Conservation (phyloP, 2,329 filamentous ascomycete genomes). For the Sarocladium oryzae region DNA sequence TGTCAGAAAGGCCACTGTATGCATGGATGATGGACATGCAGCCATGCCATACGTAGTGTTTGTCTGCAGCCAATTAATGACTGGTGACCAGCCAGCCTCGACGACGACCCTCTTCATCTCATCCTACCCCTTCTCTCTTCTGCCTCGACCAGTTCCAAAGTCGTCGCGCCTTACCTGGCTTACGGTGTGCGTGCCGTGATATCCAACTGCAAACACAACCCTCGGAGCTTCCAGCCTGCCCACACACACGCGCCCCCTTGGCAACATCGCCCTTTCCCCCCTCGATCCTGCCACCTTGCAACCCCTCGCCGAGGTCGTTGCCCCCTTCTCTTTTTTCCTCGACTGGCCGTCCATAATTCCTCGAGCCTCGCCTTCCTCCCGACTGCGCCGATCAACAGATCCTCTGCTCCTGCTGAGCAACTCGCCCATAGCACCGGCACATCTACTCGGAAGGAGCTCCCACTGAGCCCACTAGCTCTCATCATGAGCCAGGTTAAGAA, state of each 20-base stretch:
- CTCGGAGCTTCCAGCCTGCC: background rate
- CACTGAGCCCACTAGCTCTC: constrained; percentile 23
- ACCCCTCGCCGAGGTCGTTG: background rate
- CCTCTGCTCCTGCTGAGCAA: background rate
- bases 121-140: background rate
- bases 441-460: constrained; percentile 5
- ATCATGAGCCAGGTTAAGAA: constrained; percentile 65
- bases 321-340: background rate
- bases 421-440: background rate
- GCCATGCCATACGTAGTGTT: background rate
- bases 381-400: background rate
- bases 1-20: background rate
- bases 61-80: too few relatives aligned
- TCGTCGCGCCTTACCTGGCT: background rate
- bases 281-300: constrained; percentile 7
- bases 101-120: background rate
- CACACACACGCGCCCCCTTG: background rate
- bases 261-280: background rate
- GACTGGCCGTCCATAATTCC: background rate
- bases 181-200: constrained; percentile 1
- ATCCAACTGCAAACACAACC: too few relatives aligned
- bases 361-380: background rate
- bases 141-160: background rate
- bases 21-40: background rate
- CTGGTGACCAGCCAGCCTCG: background rate